Base-by-base conservation (phyloP, 768 basidiomycete species). In the Cantharellus anzutake region DNA sequence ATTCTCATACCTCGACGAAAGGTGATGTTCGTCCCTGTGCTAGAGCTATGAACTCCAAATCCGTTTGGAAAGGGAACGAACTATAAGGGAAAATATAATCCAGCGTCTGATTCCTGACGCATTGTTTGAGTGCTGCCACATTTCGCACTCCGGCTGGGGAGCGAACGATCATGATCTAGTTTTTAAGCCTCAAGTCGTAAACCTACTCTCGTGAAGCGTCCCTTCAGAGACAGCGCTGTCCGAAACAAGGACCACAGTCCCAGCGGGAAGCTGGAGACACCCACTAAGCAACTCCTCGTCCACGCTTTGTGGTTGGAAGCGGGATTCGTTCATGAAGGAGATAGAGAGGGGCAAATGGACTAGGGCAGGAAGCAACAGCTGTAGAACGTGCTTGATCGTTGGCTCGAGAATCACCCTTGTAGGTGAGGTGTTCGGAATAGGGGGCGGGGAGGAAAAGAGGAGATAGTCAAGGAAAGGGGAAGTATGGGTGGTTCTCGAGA, bases 81-180 rank as follows among this genome's bases (percentile, higher is more conserved):
- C 80, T 84, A 68, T 79, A 90, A 1, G 87, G 88, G 66, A 88
- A 91, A 41, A 75, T 68, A 66, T 90, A 91, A 34, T 80, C 76
- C 38, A 89, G 70, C 0, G 78, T 81, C 65, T 91, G 87, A 4
- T 71, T 69, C 51, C 71, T 72, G 67, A 89, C 80, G 61, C 77
- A 74, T 56, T 81, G 76, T 65, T 87, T 85, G 16, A 81, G 68
- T 2, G 80, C 75, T 42, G 71, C 75, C 41, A 90, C 70, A 63
- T 86, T 89, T 61, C 68, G 68, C 20, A 87, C 64, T 3, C 86
- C 86, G 83, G 61, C 2, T 34, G 38, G 11, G 53, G 37, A n/a
- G 50, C 52, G 38, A 55, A 56, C 16, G 5, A 14, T 29, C 29
- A 51, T 55, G 11, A 55, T 11, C 38, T 11, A 7, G 11, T 55